phyloP scores from a whole-genome alignment of 495 filamentous ascomycete genomes.

The Penicillium ucsense region DNA sequence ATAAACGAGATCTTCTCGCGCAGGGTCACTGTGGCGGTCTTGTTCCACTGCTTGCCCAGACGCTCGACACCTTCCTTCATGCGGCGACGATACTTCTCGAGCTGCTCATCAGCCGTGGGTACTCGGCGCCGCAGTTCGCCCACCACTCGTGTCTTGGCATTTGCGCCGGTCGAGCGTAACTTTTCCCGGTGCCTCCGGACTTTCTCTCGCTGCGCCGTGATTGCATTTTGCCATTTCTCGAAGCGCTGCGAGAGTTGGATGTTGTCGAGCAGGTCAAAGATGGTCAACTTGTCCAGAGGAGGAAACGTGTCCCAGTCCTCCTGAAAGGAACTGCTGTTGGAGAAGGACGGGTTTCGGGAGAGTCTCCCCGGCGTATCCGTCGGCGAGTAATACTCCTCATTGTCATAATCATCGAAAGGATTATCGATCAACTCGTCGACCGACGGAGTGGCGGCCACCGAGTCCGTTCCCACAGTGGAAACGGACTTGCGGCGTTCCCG shows the following conservation, averaged over 20 bases:
- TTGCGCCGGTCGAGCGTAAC: conserved; percentile 47
- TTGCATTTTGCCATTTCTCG: conserved; percentile 73
- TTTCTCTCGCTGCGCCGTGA: conserved; percentile 74
- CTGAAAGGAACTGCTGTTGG: conserved; percentile 65
- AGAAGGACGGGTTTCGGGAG: conserved; percentile 68
- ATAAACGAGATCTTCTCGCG: conserved; percentile 96
- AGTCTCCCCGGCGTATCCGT: conserved; percentile 31
- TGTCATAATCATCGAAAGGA: conserved; percentile 15
- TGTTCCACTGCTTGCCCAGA: conserved; percentile 75
- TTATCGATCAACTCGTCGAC: conserved; percentile 6
- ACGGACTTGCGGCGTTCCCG: conserved; percentile 20
- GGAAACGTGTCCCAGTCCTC: conserved; percentile 86
- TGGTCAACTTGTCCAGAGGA: conserved; percentile 80
- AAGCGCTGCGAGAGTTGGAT: conserved; percentile 80
- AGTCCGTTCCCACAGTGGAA: conserved; percentile 13
- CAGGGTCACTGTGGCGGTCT: conserved; percentile 74
- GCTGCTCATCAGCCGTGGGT: conserved; percentile 80
- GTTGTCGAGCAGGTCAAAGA: conserved; percentile 91
- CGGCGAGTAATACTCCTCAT: conserved; percentile 30
- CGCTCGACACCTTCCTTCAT: conserved; percentile 85
- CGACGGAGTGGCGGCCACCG: conserved; percentile 19
- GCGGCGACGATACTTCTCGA: conserved; percentile 78
- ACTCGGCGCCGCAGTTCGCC: conserved; percentile 79
- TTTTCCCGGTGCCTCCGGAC: conserved; percentile 75
- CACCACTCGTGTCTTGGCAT: conserved; percentile 63